Conservation (phyloP, 2,329 filamentous ascomycete genomes). For the Ustulina deusta region DNA sequence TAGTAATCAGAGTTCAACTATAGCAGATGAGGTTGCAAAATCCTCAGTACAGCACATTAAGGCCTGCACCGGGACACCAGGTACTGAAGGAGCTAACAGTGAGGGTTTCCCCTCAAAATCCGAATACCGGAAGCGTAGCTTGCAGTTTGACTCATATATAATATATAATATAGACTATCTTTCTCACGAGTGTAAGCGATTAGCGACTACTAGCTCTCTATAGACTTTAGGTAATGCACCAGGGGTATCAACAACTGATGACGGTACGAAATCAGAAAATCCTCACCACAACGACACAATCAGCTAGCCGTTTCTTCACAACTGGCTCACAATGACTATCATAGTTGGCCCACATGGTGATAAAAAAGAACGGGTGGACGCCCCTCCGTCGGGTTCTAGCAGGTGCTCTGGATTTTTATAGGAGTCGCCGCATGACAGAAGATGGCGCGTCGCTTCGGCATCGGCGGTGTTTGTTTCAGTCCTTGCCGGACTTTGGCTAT, state of each 20-base stretch:
- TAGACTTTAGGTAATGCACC: conserved; percentile 23
- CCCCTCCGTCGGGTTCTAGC: conserved; percentile 1
- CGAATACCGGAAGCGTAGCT: not conserved
- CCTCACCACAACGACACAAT: conserved; percentile 29
- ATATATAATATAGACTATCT: conserved; percentile 31
- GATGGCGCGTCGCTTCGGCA: conserved; percentile 20
- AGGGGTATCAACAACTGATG: conserved; percentile 37
- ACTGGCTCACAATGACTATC: conserved; percentile 12
- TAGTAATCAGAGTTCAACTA: not conserved
- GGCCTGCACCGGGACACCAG: not conserved
- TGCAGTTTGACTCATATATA: conserved; percentile 14
- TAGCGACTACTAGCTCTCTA: conserved; percentile 31
- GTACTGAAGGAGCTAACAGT: not conserved
- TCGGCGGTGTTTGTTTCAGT: conserved; percentile 1
- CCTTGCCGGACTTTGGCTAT: not conserved
- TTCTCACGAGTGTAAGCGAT: conserved; percentile 25
- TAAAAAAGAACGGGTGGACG: not conserved
- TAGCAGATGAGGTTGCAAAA: not conserved
- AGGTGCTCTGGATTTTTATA: conserved; percentile 8
- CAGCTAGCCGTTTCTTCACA: conserved; percentile 1
- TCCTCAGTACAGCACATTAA: not conserved
- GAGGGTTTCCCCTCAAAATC: not conserved
- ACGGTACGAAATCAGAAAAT: conserved; percentile 27
- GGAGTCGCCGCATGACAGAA: conserved; percentile 2
- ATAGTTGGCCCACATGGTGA: conserved; percentile 4